Evolutionary conservation across 352 stramenopile genomes (phyloP), one percentile per base, ranked within the genome.

Genomic region (Globisporangium yorkense): DNA sequence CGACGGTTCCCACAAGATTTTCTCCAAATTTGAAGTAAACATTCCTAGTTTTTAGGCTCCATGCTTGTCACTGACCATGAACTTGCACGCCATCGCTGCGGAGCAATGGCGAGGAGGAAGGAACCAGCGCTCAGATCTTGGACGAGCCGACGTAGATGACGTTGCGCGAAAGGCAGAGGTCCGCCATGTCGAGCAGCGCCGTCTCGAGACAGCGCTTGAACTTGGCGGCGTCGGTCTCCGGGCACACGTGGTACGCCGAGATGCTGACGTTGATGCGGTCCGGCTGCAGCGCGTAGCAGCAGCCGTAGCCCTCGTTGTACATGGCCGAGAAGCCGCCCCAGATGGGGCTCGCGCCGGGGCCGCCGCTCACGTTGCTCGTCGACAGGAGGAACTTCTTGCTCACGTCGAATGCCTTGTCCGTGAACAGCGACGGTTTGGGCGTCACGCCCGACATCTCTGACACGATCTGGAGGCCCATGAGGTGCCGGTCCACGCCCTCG

Each of bases 291-390:
- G 91, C 95, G 73, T 99, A 99, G 63, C 90, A 97, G 37, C 98
- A 79, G 39, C 96, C 96, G 56, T 99, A 95, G 54, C 96, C 96
- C 61, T 98, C 92, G 47, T 88, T 88, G 69, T 91, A 92, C 86
- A 96, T 94, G 60, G 95, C 92, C 31, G 97, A 97, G 65, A 99
- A 98, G 71, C 98, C 96, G 37, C 96, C 97, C 87, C 95, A 99
- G 39, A 98, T 98, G 74, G 96, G 98, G 61, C 77, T 90, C 15
- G 97, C 86, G 40, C 97, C 96, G 5, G 83, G 78, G 20, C 96
- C 94, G 60, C 86, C 86, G 24, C 82, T 93, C 59, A 99, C 92
- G 75, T 99, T 97, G 66, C 89, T 98, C 7, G 96, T 99, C 48
- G 88, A 98, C 18, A 99, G 78, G 45, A 96, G 74, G 85, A 86